Evolutionary conservation across 306 rosid genomes (phyloP).

Genomic region (Prunus dulcis): DNA sequence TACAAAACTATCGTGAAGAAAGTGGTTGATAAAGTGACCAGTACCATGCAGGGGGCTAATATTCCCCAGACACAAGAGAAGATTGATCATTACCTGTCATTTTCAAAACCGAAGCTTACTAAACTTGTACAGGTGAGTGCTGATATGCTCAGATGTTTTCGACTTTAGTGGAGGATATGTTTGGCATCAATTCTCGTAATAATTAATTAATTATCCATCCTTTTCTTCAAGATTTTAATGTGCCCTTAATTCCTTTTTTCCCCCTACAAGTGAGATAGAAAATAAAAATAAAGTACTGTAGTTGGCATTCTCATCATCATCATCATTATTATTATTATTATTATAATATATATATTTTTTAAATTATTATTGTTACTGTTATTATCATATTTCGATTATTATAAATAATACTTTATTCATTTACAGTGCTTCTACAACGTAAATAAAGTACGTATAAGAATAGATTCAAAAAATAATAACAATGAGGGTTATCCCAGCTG

Average conservation of each 20-base stretch:
- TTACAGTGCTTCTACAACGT: no score
- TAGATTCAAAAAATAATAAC: no score
- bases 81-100: slow-evolving; percentile 76
- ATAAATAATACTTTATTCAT: no score
- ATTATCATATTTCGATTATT: no score
- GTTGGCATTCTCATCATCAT: no score
- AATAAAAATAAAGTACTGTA: no score
- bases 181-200: background rate
- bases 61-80: slow-evolving; percentile 90
- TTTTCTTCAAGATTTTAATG: background rate
- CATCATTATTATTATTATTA: no score
- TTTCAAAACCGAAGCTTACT: slow-evolving; percentile 77
- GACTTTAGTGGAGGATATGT: slow-evolving; percentile 17
- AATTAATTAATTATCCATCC: background rate
- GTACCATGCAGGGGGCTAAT: slow-evolving; percentile 55
- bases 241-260: background rate
- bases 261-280: background rate
- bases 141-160: slow-evolving; percentile 12
- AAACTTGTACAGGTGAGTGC: slow-evolving; percentile 91
- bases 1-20: slow-evolving; percentile 92
- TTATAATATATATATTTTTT: no score
- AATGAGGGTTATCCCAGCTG: no score
- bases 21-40: slow-evolving; percentile 85
- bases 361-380: no score
- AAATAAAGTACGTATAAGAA: no score